Evolutionary conservation across 228 moss, liverwort and hornwort species (phyloP), one percentile per base, ranked within the genome.

Genomic region (Sphagnum magellanicum): DNA sequence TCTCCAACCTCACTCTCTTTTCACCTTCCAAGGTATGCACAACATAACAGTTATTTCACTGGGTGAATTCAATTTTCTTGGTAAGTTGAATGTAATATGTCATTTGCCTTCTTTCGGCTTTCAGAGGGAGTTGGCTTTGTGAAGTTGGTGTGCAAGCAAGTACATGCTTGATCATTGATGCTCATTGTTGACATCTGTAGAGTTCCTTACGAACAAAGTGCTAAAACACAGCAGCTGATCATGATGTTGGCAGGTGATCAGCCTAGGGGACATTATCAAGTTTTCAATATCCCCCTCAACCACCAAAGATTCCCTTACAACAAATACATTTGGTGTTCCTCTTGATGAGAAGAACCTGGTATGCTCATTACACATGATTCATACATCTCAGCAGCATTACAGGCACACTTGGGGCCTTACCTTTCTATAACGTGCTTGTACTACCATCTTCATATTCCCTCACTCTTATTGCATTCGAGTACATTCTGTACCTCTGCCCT

Each of bases 331-430:
- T 67, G 93, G 93, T 52, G 93, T 91, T 64, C 93, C 93, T 32
- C 84, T 94, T 46, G 93, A 91, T 68, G 93, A 91, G 51, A 94
- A 81, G 48, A 94, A 94, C 63, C 72, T 94, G 87, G 93, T 94
- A 72, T 48, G 72, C 61, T 75, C 61, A 2, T 52, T n/a, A 17
- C 55, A 32, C 32, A 13, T 14, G 14, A 49, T 51, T 4, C 5
- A 51, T 14, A 49, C 65, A 11, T 62, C 16, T 6, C 16, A 15
- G 6, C 51, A 65, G 47, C 14, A 8, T 6, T 12, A 4, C 3
- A 5, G 47, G 10, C 15, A 49, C 14, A 6, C 6, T 48, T 6
- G 32, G 4, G 50, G 6, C 4, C 14, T 5, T 6, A 9, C 13
- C 16, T n/a, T 65, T 65, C 13, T 49, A 6, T 51, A 9, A 4